These are phyloP conservation scores for Lipomyces spencermartinsiae DNA, from an alignment of 805 yeast species.

Conservation along the genomic window DNA sequence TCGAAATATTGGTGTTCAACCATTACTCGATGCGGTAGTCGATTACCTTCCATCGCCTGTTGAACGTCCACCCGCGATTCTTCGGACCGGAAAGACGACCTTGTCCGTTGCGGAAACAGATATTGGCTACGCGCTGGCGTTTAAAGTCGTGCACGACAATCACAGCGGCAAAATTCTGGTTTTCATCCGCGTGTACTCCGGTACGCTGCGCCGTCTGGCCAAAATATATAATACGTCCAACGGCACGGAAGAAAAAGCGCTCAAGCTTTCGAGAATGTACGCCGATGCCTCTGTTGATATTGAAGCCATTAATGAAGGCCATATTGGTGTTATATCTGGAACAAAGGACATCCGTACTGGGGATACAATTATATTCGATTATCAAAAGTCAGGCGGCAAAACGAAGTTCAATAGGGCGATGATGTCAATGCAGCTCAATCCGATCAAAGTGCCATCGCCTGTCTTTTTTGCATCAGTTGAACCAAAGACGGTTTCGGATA, in stretches of 20 bases:
- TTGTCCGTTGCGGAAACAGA: background rate
- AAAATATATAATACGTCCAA: slow-evolving; percentile 72
- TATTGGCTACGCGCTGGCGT: slow-evolving; percentile 72
- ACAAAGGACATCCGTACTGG: slow-evolving; percentile 80
- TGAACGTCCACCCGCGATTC: slow-evolving; percentile 54
- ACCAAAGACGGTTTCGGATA: slow-evolving; percentile 84
- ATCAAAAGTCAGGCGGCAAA: slow-evolving; percentile 47
- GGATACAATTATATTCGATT: slow-evolving; percentile 71
- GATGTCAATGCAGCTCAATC: slow-evolving; percentile 54
- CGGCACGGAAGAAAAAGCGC: slow-evolving; percentile 67
- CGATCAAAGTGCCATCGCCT: slow-evolving; percentile 89
- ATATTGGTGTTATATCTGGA: slow-evolving; percentile 89
- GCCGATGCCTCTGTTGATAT: slow-evolving; percentile 86
- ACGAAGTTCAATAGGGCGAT: slow-evolving; percentile 6
- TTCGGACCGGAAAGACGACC: slow-evolving; percentile 12
- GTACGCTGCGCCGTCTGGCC: slow-evolving; percentile 67
- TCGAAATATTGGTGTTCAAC: slow-evolving; percentile 92
- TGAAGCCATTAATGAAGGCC: slow-evolving; percentile 67
- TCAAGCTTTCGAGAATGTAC: slow-evolving; percentile 79
- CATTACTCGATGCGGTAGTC: slow-evolving; percentile 81
- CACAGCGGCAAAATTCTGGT: slow-evolving; percentile 77
- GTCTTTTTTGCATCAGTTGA: slow-evolving; percentile 86
- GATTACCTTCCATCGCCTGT: slow-evolving; percentile 82
- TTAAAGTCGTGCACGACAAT: slow-evolving; percentile 88
- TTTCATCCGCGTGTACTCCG: slow-evolving; percentile 87